Conservation (phyloP, 108 stramenopile species). For the Poteriospumella lacustris region DNA sequence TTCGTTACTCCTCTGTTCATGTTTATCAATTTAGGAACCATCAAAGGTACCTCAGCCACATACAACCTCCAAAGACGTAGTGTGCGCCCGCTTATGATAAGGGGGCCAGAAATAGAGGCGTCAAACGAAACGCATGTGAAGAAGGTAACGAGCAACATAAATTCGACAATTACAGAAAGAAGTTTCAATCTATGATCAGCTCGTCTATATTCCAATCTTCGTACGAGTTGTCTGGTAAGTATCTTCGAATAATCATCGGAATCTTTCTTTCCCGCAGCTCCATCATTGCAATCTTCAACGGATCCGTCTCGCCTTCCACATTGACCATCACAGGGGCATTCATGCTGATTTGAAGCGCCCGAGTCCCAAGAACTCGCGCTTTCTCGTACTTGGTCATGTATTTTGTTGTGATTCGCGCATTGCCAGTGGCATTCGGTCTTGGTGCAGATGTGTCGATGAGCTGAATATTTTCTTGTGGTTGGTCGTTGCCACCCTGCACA, state of each 20-base stretch:
- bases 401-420: constrained; percentile 64
- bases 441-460: too few species aligned
- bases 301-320: constrained; percentile 89
- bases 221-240: constrained; percentile 91
- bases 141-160: too few species aligned
- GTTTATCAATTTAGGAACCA: too few species aligned
- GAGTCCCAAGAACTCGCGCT: constrained; percentile 93
- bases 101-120: too few species aligned
- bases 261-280: constrained; percentile 95
- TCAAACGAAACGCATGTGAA: too few species aligned
- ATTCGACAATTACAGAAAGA: too few species aligned
- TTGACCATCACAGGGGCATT: constrained; percentile 99
- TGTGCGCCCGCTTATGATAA: too few species aligned
- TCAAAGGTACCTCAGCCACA: too few species aligned
- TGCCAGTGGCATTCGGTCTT: not conserved
- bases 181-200: constrained; percentile 73
- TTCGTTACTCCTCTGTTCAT: too few species aligned
- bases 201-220: constrained; percentile 98
- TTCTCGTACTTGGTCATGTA: constrained; percentile 98
- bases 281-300: constrained; percentile 91
- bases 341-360: constrained; percentile 90
- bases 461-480: too few species aligned
- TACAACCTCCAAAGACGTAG: too few species aligned
- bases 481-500: too few species aligned
- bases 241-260: constrained; percentile 93